Conservation (phyloP, 495 filamentous ascomycete species). For the Penicillium odoratum region DNA sequence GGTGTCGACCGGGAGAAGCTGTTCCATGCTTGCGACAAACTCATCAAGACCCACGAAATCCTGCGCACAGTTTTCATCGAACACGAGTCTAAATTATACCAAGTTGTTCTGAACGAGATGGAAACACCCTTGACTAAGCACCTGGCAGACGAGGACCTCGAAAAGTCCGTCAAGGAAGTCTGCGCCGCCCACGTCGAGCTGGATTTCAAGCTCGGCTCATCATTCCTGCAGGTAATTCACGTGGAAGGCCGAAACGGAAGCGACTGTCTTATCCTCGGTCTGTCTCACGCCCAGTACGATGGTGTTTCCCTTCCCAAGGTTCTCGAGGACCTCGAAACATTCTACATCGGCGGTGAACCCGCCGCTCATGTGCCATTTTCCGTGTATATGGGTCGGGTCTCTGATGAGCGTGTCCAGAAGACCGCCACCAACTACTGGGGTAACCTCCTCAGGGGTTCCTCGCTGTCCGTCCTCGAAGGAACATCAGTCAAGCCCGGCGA, state of each 20-base stretch:
- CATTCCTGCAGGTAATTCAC: slow-evolving; percentile 56
- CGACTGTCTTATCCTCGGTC: slow-evolving; percentile 53
- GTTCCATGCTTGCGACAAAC: slow-evolving; percentile 33
- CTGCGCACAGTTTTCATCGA: slow-evolving; percentile 67
- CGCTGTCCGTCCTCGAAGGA: slow-evolving; percentile 42
- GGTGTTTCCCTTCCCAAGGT: slow-evolving; percentile 62
- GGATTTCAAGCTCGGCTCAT: slow-evolving; percentile 51
- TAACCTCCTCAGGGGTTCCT: slow-evolving; percentile 51
- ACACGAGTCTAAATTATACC: slow-evolving; percentile 43
- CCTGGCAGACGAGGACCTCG: slow-evolving; percentile 35
- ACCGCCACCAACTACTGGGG: slow-evolving; percentile 48
- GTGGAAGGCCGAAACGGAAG: slow-evolving; percentile 38
- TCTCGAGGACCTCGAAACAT: slow-evolving; percentile 46
- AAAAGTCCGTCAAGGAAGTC: slow-evolving; percentile 40
- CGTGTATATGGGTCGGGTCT: slow-evolving; percentile 41
- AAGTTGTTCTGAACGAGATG: slow-evolving; percentile 53
- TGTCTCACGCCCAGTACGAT: slow-evolving; percentile 71
- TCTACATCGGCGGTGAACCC: slow-evolving; percentile 40
- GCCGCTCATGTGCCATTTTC: slow-evolving; percentile 50
- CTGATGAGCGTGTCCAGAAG: slow-evolving; percentile 14
- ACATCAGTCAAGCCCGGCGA: slow-evolving; percentile 35
- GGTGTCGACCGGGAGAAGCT: slow-evolving; percentile 31
- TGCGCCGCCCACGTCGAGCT: slow-evolving; percentile 41
- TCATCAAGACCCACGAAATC: slow-evolving; percentile 59
- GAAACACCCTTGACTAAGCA: slow-evolving; percentile 31